phyloP scores from a whole-genome alignment of 352 stramenopile genomes.

The Elongisporangium anandrum region DNA sequence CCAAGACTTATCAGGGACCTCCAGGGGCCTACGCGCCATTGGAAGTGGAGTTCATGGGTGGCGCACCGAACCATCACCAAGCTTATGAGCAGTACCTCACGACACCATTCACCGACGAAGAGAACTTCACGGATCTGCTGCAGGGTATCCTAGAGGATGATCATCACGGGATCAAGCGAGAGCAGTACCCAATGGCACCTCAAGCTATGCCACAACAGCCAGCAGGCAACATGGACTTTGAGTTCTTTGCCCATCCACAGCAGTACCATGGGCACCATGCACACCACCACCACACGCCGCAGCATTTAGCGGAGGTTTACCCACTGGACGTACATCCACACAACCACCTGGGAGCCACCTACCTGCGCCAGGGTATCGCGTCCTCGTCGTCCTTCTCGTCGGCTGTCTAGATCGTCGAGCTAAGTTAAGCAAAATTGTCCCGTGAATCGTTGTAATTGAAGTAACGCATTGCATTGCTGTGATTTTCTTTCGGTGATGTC shows the following conservation, averaged over 20 bases:
- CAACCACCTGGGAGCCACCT: neutral
- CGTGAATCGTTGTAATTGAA: constrained; percentile 2
- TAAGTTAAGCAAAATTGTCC: neutral
- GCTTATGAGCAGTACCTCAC: constrained; percentile 58
- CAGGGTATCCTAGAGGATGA: constrained; percentile 74
- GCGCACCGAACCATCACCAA: neutral
- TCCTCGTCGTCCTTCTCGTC: constrained; percentile 1
- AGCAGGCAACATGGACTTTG: constrained; percentile 19
- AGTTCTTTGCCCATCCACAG: constrained; percentile 15
- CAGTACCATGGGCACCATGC: neutral
- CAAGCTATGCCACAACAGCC: constrained; percentile 11
- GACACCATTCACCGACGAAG: constrained; percentile 51
- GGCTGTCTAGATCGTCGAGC: neutral
- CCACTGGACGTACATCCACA: neutral
- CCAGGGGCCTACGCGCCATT: constrained; percentile 23
- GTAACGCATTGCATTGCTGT: neutral
- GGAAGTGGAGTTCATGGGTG: constrained; percentile 14
- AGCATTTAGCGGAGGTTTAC: neutral
- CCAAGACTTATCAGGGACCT: neutral
- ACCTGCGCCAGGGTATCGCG: neutral
- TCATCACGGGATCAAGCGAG: constrained; percentile 1
- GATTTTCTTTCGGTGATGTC: neutral
- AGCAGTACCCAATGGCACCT: constrained; percentile 12
- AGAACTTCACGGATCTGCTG: constrained; percentile 62
- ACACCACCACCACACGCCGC: constrained; percentile 1